A percentile compares a stretch with the other conserved stretches of the same genome.
These are phyloP conservation scores for Zygoascus flipseniorum DNA, from an alignment of 805 yeast genomes.

Conservation along the genomic window DNA sequence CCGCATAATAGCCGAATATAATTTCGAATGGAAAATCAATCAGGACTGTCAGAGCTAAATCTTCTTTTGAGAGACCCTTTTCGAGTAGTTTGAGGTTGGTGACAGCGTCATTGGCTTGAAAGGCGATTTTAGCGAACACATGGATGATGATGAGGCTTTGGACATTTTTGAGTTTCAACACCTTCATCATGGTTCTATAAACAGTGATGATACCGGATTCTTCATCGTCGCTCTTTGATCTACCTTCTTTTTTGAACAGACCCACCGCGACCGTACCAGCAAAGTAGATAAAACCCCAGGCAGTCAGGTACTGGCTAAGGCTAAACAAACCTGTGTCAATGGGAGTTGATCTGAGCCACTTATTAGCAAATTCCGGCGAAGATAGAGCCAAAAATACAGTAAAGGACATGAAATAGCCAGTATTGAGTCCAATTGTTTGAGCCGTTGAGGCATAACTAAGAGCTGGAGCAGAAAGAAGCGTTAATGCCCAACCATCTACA, in stretches of 20 bases:
- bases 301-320: constrained; percentile 63
- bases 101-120: constrained; percentile 93
- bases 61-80: constrained; percentile 88
- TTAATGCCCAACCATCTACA: constrained; percentile 98
- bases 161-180: constrained; percentile 50
- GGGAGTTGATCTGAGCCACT: constrained; percentile 60
- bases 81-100: constrained; percentile 87
- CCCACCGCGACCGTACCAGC: constrained; percentile 55
- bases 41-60: constrained; percentile 81
- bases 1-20: constrained; percentile 90
- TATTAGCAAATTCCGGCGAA: constrained; percentile 88
- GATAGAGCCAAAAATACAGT: constrained; percentile 86
- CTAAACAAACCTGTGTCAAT: constrained; percentile 56
- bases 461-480: constrained; percentile 68
- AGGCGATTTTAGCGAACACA: constrained; percentile 77
- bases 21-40: constrained; percentile 96
- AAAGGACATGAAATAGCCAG: constrained; percentile 86
- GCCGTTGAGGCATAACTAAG: constrained; percentile 94
- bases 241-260: constrained; percentile 62
- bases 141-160: constrained; percentile 68
- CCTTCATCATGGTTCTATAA: constrained; percentile 29
- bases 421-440: constrained; percentile 88
- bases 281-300: constrained; percentile 71
- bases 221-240: constrained; percentile 30
- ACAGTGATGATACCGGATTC: constrained; percentile 28